phyloP scores from a whole-genome alignment of 1,139 yeast species.

The Lodderomyces margitis region DNA sequence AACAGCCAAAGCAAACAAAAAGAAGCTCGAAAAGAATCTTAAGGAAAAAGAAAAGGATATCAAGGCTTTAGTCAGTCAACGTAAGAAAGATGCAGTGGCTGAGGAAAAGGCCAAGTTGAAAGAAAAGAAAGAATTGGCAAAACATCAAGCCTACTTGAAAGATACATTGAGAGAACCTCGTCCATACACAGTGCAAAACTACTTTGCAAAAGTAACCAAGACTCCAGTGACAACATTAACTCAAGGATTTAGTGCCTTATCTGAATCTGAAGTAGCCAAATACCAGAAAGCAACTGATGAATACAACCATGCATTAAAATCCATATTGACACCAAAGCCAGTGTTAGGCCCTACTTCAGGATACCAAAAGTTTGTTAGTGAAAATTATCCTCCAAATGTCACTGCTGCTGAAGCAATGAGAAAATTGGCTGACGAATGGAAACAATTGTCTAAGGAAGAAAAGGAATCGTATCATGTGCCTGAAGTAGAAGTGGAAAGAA shows the following conservation, averaged over 20 bases:
- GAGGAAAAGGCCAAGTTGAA: conserved; percentile 11
- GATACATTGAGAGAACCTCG: conserved; percentile 11
- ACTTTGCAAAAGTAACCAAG: conserved; percentile 19
- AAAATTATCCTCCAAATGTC: conserved; percentile 27
- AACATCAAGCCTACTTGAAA: conserved; percentile 5
- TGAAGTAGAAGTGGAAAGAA: conserved; percentile 18
- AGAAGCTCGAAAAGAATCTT: background rate
- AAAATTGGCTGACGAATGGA: conserved; percentile 32
- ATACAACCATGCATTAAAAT: conserved; percentile 25
- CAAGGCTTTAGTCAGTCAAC: background rate
- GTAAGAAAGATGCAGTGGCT: conserved; percentile 5
- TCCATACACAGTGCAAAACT: conserved; percentile 4
- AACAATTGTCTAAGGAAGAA: conserved; percentile 25
- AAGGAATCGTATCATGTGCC: conserved; percentile 28
- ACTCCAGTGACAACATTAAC: conserved; percentile 10
- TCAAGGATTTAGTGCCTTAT: conserved; percentile 12
- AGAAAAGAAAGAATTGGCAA: conserved; percentile 17
- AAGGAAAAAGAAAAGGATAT: background rate
- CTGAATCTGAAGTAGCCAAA: conserved; percentile 27
- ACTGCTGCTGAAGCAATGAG: conserved; percentile 26
- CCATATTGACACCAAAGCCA: conserved; percentile 35
- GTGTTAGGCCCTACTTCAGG: conserved; percentile 34
- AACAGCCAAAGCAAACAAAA: background rate
- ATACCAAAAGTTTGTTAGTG: conserved; percentile 32
- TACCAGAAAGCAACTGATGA: conserved; percentile 26